Base-by-base conservation (phyloP, 2,329 filamentous ascomycete genomes). In the Cladorrhinum sp. region DNA sequence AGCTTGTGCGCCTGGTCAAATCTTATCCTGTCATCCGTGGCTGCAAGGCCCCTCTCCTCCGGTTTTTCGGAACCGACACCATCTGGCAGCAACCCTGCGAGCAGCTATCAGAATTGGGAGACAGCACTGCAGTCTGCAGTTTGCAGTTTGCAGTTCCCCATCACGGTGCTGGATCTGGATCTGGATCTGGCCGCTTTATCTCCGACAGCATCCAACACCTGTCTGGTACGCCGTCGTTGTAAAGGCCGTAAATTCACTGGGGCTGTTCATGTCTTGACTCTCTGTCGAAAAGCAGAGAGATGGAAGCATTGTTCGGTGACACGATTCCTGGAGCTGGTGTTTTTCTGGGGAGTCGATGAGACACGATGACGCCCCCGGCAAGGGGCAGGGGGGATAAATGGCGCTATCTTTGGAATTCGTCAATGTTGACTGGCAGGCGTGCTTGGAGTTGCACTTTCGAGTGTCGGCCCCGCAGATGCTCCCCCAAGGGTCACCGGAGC, bases 231-330 rank as follows among this genome's bases (percentile, higher is more conserved):
- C 55, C 38, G 16, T 48, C 12, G 50, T 58, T n/a, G 57, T 60
- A 64, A 59, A 64, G 62, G 62, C 62, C 59, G 62, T 64, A 64
- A 57, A 54, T 12, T 18, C 29, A 49, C 12, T 10, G 52, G n/a
- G n/a, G 36, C 13, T 18, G 50, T 16, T n/a, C 10, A 25, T 61
- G 58, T 57, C 49, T 59, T 55, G 54, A 50, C n/a, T 50, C 22
- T 23, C 23, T 22, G 18, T 18, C 18, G 53, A 25, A 36, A 25
- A 36, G n/a, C 23, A 10, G 12, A 16, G n/a, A 24, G 18, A 13
- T 51, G 16, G 25, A 22, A 59, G 23, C 36, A 59, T 20, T 51
- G 29, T 52, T 29, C 12, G n/a, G 56, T 58, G 25, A 23, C 45
- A 61, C 58, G 16, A 49, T 57, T 32, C 52, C 32, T 55, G 49